These are phyloP conservation scores for Parmelia sp. DNA, from an alignment of 495 filamentous ascomycete species.

Conservation along the genomic window DNA sequence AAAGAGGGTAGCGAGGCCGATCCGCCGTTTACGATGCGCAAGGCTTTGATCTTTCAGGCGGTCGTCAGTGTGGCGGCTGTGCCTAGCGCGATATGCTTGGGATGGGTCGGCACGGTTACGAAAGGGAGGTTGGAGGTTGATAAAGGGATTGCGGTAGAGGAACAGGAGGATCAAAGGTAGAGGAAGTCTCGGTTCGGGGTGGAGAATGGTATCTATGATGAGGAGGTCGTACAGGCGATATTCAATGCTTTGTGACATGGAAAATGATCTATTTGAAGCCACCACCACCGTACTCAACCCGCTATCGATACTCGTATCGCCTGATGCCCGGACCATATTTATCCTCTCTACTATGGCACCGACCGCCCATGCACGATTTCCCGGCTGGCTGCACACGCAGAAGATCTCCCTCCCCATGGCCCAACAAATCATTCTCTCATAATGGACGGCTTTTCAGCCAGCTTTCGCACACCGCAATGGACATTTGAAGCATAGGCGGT, in stretches of 20 bases:
- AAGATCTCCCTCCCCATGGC: not conserved
- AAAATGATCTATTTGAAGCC: not conserved
- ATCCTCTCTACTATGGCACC: not conserved
- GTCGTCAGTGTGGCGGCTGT: constrained; percentile 59
- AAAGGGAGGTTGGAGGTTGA: constrained; percentile 54
- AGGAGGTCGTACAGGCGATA: no score
- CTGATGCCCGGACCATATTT: not conserved
- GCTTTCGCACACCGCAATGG: not conserved
- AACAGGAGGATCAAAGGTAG: not conserved
- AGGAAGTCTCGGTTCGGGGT: no score
- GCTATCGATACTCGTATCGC: not conserved
- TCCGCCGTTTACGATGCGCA: constrained; percentile 64
- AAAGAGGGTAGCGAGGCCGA: constrained; percentile 49
- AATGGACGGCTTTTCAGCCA: not conserved
- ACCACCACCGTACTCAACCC: not conserved
- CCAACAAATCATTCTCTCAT: not conserved
- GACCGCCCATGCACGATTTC: not conserved
- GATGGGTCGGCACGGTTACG: constrained; percentile 50
- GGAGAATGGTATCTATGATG: no score
- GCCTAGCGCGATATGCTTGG: constrained; percentile 61
- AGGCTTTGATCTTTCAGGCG: constrained; percentile 70
- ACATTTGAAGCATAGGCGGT: not conserved
- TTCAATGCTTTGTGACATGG: not conserved
- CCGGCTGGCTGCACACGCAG: not conserved
- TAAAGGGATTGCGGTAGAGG: not conserved